Conservation (phyloP, 164 flowering plant genomes). For the Cinnamomum chago region DNA sequence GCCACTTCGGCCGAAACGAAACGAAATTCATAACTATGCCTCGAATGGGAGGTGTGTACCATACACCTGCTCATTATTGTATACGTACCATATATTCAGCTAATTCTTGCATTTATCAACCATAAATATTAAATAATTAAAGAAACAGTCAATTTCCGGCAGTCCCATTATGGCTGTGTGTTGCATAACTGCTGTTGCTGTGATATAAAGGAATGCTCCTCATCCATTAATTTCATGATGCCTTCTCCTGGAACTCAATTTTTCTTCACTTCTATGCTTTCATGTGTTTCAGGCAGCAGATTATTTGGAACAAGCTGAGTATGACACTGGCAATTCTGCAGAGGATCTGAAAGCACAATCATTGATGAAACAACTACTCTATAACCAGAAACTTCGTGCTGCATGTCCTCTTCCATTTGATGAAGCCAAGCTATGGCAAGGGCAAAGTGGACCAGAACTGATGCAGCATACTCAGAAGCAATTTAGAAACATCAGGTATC, state of each 20-base stretch:
- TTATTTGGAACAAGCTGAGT: slow-evolving; percentile 93
- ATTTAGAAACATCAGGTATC: slow-evolving; percentile 88
- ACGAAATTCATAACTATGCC: no score
- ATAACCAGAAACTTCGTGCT: slow-evolving; percentile 66
- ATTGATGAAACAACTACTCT: slow-evolving; percentile 64
- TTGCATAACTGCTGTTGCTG: neutral
- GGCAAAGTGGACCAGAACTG: slow-evolving; percentile 86
- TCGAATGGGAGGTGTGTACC: no score
- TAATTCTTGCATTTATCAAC: no score
- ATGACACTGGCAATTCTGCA: slow-evolving; percentile 69
- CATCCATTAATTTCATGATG: neutral
- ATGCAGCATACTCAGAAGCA: slow-evolving; percentile 82
- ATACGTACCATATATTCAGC: no score
- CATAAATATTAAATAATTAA: no score
- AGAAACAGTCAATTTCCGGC: no score
- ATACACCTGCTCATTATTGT: no score
- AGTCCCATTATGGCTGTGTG: no score
- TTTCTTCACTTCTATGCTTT: neutral
- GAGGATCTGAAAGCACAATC: slow-evolving; percentile 91
- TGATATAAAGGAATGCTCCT: neutral
- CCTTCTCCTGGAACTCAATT: neutral
- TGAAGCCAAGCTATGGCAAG: slow-evolving; percentile 97
- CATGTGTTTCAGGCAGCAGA: slow-evolving; percentile 58
- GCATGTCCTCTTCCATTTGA: slow-evolving; percentile 97
- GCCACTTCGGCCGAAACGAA: no score